Evolutionary conservation across 352 stramenopile species (phyloP), one percentile per base, ranked within the genome.

Genomic region (Phytopythium delawarense): DNA sequence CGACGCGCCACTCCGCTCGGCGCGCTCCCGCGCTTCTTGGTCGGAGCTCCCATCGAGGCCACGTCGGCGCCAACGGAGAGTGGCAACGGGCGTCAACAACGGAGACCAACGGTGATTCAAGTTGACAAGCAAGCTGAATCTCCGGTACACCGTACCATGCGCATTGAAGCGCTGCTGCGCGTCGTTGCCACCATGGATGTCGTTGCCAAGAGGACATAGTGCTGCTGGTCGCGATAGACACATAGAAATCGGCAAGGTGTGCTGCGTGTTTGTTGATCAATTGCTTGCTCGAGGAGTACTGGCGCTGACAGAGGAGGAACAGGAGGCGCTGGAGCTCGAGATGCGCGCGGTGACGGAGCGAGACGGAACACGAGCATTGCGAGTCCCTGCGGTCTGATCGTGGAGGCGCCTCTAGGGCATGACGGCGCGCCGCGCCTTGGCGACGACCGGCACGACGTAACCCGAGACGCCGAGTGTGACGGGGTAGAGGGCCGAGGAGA

Each of bases 401-500:
- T 13, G 23, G 11, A 11, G 4, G 6, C 1, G 16, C 4, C 28
- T 50, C 57, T 72, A 91, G 2, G 81, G 81, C 39, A 69, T 64
- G n/a, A 89, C 51, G 20, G 65, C 71, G 23, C 61, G 74, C 42
- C 82, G 80, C 13, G 75, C 61, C 61, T 88, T 92, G 51, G 84
- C 84, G 20, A 93, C 76, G 34, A 80, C 49, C 18, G 86, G 86
- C 7, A 89, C 86, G 21, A 90, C 46, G 63, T 95, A 95, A 8
- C 82, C 86, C 12, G 82, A 81, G 58, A 87, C 70, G 4, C 84
- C 82, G 12, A 95, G 76, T 16, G 86, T 93, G n/a, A 87, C 77
- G 0, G 86, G 86, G 58, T 95, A 95, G 25, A 95, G 80, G 0
- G 78, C 76, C 0, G 82, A 92, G 4, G 79, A 86, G 42, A 95